Conservation (phyloP, 2,329 filamentous ascomycete species). For the Colletotrichum cuscutae region DNA sequence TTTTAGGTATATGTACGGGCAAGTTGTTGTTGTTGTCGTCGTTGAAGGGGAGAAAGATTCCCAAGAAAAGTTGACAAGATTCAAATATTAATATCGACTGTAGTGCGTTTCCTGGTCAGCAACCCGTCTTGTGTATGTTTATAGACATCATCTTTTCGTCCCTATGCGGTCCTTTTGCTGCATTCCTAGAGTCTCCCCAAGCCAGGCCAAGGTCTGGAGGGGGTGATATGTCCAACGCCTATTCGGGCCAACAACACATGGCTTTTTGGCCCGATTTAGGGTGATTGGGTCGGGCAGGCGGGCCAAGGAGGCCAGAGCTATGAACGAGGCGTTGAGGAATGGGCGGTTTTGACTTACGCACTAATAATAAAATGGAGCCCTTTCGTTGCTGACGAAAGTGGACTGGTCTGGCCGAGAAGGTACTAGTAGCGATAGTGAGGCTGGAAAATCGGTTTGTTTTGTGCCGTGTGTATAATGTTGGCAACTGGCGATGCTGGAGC, state of each 20-base stretch:
- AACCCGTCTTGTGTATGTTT: constrained; percentile 12
- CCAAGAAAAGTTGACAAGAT: not conserved
- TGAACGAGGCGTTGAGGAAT: constrained; percentile 16
- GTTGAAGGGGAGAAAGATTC: not conserved
- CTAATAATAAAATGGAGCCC: constrained; percentile 9
- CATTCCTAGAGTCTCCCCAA: constrained; percentile 32
- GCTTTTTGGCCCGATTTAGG: not conserved
- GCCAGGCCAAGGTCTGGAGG: not conserved
- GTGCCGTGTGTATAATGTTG: not conserved
- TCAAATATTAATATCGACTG: constrained; percentile 11
- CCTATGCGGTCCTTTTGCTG: not conserved
- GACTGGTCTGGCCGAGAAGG: constrained; percentile 1
- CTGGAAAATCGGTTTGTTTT: not conserved
- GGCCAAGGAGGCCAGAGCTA: not conserved
- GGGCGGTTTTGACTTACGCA: constrained; percentile 17
- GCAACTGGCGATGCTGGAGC: not conserved
- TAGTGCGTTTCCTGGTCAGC: constrained; percentile 33
- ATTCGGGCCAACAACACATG: constrained; percentile 6
- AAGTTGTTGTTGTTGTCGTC: not conserved
- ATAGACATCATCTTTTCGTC: not conserved
- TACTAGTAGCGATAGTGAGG: constrained; percentile 15
- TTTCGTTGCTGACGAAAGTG: constrained; percentile 3
- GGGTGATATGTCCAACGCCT: not conserved
- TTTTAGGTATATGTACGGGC: not conserved
- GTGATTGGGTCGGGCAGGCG: not conserved